phyloP scores from a whole-genome alignment of 352 stramenopile species.

The Aphanomyces euteiches region DNA sequence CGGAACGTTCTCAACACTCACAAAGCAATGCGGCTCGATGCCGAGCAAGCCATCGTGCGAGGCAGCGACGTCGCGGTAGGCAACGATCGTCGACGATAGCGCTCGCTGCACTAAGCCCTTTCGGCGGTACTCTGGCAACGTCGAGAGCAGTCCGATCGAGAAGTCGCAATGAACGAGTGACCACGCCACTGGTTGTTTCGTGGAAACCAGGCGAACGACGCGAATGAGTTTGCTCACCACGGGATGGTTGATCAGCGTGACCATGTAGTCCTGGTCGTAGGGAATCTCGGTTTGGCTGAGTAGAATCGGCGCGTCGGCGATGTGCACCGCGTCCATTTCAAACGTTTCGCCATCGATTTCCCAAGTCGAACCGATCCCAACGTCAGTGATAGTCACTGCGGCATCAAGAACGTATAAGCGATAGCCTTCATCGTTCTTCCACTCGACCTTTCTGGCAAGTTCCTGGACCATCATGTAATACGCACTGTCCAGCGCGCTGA shows the following conservation, averaged over 20 bases:
- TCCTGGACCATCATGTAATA: conserved; percentile 9
- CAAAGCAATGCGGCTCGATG: conserved; percentile 8
- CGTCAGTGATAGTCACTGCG: background rate
- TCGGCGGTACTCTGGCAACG: no score
- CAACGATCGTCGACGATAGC: background rate
- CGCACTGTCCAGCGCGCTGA: background rate
- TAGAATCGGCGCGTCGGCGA: background rate
- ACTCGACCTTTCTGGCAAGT: background rate
- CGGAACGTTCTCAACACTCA: background rate
- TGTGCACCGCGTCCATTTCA: conserved; percentile 1
- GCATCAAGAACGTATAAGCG: background rate
- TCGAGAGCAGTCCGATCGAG: no score
- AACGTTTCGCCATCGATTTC: background rate
- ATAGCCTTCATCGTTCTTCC: conserved; percentile 4
- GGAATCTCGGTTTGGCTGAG: conserved; percentile 5
- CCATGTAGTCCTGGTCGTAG: conserved; percentile 21
- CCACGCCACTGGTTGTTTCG: background rate
- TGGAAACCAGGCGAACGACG: conserved; percentile 16
- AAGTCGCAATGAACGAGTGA: no score
- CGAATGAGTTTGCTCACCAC: conserved; percentile 17
- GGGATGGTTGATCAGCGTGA: conserved; percentile 11
- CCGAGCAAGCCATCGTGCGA: background rate
- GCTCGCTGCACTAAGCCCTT: no score
- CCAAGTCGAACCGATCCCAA: background rate
- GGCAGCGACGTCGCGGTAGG: background rate